phyloP scores from a whole-genome alignment of 441 rosid species.

The Biscutella laevigata region DNA sequence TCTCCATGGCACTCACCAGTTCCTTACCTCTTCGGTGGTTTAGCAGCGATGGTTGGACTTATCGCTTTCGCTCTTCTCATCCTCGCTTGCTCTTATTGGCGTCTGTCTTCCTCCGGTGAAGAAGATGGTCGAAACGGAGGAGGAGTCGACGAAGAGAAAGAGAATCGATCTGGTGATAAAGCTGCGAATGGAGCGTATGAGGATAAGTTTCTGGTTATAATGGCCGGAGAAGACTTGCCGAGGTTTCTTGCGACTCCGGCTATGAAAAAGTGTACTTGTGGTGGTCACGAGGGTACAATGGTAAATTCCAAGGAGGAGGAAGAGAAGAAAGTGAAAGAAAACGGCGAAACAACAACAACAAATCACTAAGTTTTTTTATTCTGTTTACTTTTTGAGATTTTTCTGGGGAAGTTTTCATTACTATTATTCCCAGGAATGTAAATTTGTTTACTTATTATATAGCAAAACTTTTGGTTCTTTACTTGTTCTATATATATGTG shows the following conservation, averaged over 20 bases:
- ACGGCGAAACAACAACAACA: conserved; percentile 24
- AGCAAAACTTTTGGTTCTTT: conserved; percentile 17
- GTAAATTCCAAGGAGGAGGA: conserved; percentile 16
- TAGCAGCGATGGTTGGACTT: conserved; percentile 83
- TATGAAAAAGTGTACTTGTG: conserved; percentile 31
- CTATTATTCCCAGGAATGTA: conserved; percentile 30
- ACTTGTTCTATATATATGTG: too few species aligned
- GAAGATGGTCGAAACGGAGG: conserved; percentile 27
- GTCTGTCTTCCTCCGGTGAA: conserved; percentile 28
- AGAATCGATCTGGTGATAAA: conserved; percentile 26
- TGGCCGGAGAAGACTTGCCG: conserved; percentile 81
- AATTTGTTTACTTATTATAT: conserved; percentile 29
- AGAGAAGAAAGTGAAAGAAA: conserved; percentile 32
- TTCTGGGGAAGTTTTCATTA: neutral
- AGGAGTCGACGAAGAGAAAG: conserved; percentile 39
- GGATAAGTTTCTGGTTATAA: conserved; percentile 68
- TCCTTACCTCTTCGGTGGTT: conserved; percentile 83
- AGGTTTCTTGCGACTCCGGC: conserved; percentile 74
- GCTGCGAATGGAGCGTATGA: conserved; percentile 31
- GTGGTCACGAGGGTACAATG: conserved; percentile 22
- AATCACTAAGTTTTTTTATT: conserved; percentile 11
- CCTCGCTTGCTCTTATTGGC: conserved; percentile 87
- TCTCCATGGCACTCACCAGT: conserved; percentile 90
- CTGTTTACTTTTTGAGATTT: neutral
- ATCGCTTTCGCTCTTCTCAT: conserved; percentile 80